A percentile compares a stretch with the other conserved stretches of the same genome.
Conservation (phyloP, 208 protist species). For the Herpetomonas samuelpessoai region DNA sequence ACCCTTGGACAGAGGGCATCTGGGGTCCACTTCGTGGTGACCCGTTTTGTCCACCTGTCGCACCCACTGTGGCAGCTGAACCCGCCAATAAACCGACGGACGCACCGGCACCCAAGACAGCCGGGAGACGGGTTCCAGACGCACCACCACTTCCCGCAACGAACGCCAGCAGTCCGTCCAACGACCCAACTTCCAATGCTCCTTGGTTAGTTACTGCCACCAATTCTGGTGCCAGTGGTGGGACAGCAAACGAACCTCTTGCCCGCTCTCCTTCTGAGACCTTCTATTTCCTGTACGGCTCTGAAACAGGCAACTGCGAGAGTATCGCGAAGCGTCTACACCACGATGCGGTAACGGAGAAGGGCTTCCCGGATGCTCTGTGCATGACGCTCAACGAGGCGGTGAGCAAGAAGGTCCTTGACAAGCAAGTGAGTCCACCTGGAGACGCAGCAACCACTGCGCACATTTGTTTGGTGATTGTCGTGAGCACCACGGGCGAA, state of each 20-base stretch:
- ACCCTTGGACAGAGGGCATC: constrained; percentile 54
- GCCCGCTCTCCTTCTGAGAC: constrained; percentile 23
- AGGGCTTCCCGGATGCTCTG: constrained; percentile 14
- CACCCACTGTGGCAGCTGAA: too few species aligned
- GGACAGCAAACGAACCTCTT: too few species aligned
- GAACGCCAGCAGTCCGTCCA: too few species aligned
- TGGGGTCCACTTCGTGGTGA: too few species aligned
- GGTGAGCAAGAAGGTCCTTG: constrained; percentile 31
- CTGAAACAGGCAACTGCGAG: constrained; percentile 65
- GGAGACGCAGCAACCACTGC: constrained; percentile 1
- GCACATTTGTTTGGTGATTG: constrained; percentile 44
- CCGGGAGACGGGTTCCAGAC: too few species aligned
- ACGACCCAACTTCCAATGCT: too few species aligned
- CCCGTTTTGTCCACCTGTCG: too few species aligned
- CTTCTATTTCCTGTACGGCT: constrained; percentile 55
- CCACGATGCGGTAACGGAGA: constrained; percentile 28
- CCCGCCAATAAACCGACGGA: too few species aligned
- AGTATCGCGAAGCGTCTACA: constrained; percentile 55
- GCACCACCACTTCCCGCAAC: too few species aligned
- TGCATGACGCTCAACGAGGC: constrained; percentile 48
- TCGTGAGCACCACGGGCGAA: constrained; percentile 77
- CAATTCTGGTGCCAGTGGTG: too few species aligned
- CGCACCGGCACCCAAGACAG: too few species aligned
- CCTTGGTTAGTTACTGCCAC: too few species aligned
- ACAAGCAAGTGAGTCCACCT: constrained; percentile 14